Percentiles rank a stretch among this genome's conserved stretches.
These are phyloP conservation scores for Solanum corneliomulleri DNA, from an alignment of 257 asterid species.

Conservation along the genomic window DNA sequence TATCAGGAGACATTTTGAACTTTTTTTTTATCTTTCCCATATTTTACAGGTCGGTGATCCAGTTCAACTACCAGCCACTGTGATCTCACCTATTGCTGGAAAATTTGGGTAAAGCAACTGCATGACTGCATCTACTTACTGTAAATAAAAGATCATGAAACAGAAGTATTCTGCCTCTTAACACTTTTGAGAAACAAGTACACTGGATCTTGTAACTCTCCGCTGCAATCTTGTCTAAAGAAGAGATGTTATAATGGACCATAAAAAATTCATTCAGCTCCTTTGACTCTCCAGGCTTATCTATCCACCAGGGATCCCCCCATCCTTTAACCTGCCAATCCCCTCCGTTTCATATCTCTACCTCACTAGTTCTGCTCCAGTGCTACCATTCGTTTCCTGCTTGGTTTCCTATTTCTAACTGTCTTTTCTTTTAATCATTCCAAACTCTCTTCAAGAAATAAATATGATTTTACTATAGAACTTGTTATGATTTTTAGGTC, in stretches of 20 bases:
- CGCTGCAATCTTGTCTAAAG: not conserved
- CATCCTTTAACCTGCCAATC: not conserved
- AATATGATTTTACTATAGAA: not conserved
- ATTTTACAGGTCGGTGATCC: conserved; percentile 88
- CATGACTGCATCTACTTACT: not conserved
- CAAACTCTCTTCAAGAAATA: not conserved
- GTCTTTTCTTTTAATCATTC: not conserved
- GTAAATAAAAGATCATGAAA: not conserved
- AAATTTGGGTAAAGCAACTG: conserved; percentile 54
- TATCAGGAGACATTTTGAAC: not conserved
- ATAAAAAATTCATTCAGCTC: not conserved
- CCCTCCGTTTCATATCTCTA: not conserved
- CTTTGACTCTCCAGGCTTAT: not conserved
- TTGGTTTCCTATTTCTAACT: not conserved
- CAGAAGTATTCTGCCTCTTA: not conserved
- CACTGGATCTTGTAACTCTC: not conserved
- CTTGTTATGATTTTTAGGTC: not conserved
- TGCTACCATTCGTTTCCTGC: not conserved
- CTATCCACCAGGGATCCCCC: not conserved
- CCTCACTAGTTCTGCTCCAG: not conserved
- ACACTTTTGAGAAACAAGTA: not conserved
- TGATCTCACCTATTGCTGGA: conserved; percentile 65
- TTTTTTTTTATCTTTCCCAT: not conserved
- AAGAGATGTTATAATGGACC: not conserved
- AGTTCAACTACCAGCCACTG: conserved; percentile 95